These are phyloP conservation scores for Hyaloscypha variabilis DNA, from an alignment of 495 filamentous ascomycete species.

Conservation along the genomic window DNA sequence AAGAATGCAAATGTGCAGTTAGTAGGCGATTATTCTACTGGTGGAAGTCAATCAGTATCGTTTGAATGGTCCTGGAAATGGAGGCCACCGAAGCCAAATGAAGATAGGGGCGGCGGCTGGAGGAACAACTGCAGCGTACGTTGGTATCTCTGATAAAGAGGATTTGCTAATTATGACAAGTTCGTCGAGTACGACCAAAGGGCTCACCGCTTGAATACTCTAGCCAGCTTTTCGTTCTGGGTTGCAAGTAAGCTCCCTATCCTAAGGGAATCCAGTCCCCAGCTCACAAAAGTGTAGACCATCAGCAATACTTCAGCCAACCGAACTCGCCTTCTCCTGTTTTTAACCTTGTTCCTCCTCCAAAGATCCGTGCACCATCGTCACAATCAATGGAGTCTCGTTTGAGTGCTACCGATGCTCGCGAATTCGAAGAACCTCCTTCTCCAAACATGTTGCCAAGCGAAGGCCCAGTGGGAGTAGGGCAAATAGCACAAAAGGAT, in stretches of 20 bases:
- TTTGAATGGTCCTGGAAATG: constrained; percentile 98
- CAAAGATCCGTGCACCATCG: constrained; percentile 79
- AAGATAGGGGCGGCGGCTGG: constrained; percentile 92
- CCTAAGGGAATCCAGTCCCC: not conserved
- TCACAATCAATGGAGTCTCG: constrained; percentile 80
- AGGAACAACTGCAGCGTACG: constrained; percentile 85
- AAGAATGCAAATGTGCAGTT: constrained; percentile 95
- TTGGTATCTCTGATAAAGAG: constrained; percentile 27
- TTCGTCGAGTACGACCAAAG: constrained; percentile 96
- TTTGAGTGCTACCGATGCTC: constrained; percentile 55
- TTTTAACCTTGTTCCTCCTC: constrained; percentile 70
- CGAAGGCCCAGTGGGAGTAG: constrained; percentile 39
- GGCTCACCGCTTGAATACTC: constrained; percentile 82
- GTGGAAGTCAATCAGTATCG: constrained; percentile 76
- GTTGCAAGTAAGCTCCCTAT: constrained; percentile 67
- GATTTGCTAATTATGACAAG: constrained; percentile 39
- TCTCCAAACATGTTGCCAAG: constrained; percentile 60
- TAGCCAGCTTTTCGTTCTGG: constrained; percentile 94
- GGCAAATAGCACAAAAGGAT: constrained; percentile 22
- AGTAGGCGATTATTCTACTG: constrained; percentile 84
- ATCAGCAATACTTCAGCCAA: constrained; percentile 29
- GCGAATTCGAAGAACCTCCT: constrained; percentile 61
- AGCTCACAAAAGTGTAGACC: constrained; percentile 22
- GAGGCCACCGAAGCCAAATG: constrained; percentile 81
- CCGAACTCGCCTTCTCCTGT: constrained; percentile 60